Percentiles rank a stretch among this genome's conserved stretches.
Conservation (phyloP, 768 basidiomycete species). For the Galerina marginata region DNA sequence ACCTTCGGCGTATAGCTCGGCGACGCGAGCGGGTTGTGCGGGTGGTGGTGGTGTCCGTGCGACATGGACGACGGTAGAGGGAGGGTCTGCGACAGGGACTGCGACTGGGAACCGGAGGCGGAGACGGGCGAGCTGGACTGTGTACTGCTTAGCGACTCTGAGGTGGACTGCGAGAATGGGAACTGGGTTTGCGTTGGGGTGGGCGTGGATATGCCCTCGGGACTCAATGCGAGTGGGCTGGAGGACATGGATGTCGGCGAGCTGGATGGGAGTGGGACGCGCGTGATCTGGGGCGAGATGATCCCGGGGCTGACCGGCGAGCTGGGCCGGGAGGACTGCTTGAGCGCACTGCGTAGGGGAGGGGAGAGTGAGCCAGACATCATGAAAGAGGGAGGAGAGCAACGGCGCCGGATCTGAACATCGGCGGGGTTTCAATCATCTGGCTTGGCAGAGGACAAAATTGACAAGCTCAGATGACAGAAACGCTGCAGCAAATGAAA, state of each 20-base stretch:
- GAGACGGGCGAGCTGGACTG: constrained; percentile 13
- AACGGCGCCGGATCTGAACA: not conserved
- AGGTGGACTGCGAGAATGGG: not conserved
- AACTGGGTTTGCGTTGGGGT: not conserved
- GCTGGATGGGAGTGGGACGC: constrained; percentile 20
- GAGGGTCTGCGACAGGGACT: not conserved
- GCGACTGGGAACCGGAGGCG: not conserved
- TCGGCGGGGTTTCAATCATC: too few species aligned
- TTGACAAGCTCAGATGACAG: too few species aligned
- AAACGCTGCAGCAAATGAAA: too few species aligned
- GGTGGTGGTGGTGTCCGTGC: constrained; percentile 10
- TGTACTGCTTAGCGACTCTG: constrained; percentile 11
- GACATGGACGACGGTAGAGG: not conserved
- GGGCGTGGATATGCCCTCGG: not conserved
- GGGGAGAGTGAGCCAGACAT: constrained; percentile 4
- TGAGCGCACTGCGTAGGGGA: constrained; percentile 31
- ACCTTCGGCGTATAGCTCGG: constrained; percentile 66
- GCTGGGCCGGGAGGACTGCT: constrained; percentile 30
- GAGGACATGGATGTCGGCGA: not conserved
- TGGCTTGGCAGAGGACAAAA: too few species aligned
- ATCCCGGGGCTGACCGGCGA: not conserved
- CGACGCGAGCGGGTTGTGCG: constrained; percentile 4
- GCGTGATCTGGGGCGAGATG: constrained; percentile 15
- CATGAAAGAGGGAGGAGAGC: too few species aligned
- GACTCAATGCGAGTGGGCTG: not conserved